Evolutionary conservation across 345 rosid genomes (phyloP), one percentile per base, ranked within the genome.

Genomic region (Salix arbutifolia): DNA sequence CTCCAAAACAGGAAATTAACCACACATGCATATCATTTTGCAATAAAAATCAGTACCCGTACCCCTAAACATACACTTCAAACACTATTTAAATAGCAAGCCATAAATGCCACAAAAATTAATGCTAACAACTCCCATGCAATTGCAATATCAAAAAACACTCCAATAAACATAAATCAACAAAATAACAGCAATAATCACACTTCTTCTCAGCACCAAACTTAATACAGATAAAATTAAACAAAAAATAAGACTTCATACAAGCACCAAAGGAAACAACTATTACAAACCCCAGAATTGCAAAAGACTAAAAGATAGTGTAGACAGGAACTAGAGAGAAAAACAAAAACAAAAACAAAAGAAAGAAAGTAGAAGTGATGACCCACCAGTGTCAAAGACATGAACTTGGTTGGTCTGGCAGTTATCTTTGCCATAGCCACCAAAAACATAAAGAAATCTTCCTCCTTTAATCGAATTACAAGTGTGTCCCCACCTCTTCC

Each of bases 401-500:
- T 92, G 95, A 76, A 96, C 98, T 87, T 86, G 97, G 88, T 94
- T 94, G 78, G 99, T 96, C 79, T 96, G 98, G 85, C 99, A 87
- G 86, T 92, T 92, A 79, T 93, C 95, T 80, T 80, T 84, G 77
- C 95, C 97, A 83, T 94, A 94, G 50, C 97, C 97, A 81, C 99
- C 98, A 70, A 94, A 94, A 33, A 96, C 90, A 72, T 92, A 96
- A 70, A 96, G 90, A 85, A 92, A 88, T 82, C 90, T 90, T 64
- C 97, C 98, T 42, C 97, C 94, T 83, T 86, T 90, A 73, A 92
- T 83, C 83, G 97, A 86, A 95, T 96, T 96, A 79, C 94, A 90
- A 66, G 98, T 90, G 83, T 96, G 98, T 48, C 99, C 98, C 97
- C 99, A 96, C 89, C 97, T 89, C 82, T 91, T 91, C 28, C 97